A percentile compares a stretch with the other conserved stretches of the same genome.
Evolutionary conservation across 2,329 filamentous ascomycete genomes (phyloP).

Genomic region (Madurella mycetomatis): DNA sequence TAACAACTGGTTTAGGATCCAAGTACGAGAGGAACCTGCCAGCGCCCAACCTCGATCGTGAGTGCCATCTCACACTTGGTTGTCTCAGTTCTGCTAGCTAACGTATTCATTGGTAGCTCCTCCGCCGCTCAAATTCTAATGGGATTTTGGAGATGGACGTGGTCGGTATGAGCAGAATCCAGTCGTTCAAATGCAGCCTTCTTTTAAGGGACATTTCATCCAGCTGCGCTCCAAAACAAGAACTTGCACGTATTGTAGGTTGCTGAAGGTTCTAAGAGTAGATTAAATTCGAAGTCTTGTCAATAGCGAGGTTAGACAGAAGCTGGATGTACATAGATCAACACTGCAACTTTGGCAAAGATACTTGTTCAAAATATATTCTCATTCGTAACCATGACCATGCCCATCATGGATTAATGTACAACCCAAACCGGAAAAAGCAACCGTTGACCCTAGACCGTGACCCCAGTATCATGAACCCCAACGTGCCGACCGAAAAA

Average conservation of each 20-base stretch:
- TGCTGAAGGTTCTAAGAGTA: too few relatives aligned
- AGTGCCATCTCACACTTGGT: slow-evolving; percentile 37
- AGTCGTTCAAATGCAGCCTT: background rate
- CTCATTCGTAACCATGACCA: slow-evolving; percentile 60
- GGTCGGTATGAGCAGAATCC: slow-evolving; percentile 13
- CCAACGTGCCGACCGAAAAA: slow-evolving; percentile 62
- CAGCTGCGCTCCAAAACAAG: too few relatives aligned
- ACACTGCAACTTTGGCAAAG: background rate
- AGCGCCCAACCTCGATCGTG: slow-evolving; percentile 73
- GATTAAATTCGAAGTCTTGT: too few relatives aligned
- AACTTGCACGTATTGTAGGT: too few relatives aligned
- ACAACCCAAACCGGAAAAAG: slow-evolving; percentile 61
- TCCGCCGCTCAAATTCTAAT: slow-evolving; percentile 46
- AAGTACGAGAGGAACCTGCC: slow-evolving; percentile 96
- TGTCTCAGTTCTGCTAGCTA: slow-evolving; percentile 16
- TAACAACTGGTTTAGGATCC: slow-evolving; percentile 56
- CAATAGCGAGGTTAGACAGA: background rate
- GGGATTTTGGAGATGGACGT: slow-evolving; percentile 5
- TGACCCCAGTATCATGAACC: slow-evolving; percentile 80
- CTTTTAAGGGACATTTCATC: too few relatives aligned
- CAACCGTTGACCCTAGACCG: slow-evolving; percentile 73
- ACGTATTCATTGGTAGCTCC: slow-evolving; percentile 38
- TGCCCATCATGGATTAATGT: slow-evolving; percentile 62
- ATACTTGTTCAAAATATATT: slow-evolving; percentile 45
- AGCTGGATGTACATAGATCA: background rate